Evolutionary conservation across 225 moss, liverwort and hornwort species (phyloP).

Genomic region (Thuidium tamariscinum): DNA sequence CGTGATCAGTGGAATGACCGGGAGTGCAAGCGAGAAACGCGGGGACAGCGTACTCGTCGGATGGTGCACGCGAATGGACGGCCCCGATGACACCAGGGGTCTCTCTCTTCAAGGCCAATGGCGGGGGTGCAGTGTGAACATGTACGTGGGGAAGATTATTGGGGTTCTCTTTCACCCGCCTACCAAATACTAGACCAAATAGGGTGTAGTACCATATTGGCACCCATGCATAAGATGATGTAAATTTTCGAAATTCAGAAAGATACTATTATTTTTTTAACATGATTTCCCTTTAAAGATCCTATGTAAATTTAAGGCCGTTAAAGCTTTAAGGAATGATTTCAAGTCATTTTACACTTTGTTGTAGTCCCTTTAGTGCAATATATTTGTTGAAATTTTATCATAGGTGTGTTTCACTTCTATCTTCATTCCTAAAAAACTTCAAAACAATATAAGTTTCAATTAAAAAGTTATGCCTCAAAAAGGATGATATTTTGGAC

Average conservation of each 20-base stretch:
- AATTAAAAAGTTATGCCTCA: fast-evolving
- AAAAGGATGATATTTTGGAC: neutral
- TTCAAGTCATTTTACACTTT: too few relatives aligned
- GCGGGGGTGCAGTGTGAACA: neutral
- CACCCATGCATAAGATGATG: neutral
- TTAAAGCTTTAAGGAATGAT: too few relatives aligned
- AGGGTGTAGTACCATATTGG: neutral
- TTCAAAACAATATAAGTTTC: fast-evolving
- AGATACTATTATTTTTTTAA: neutral
- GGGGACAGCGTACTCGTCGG: neutral
- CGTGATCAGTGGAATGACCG: neutral
- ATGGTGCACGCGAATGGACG: neutral
- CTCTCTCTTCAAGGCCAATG: neutral
- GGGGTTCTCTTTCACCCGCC: too few relatives aligned
- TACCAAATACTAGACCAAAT: too few relatives aligned
- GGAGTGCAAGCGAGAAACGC: neutral
- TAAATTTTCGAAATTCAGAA: neutral
- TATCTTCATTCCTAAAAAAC: neutral
- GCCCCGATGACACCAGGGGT: neutral
- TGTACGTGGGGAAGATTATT: neutral
- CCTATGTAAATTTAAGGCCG: too few relatives aligned
- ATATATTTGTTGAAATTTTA: too few relatives aligned
- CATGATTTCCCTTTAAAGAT: too few relatives aligned
- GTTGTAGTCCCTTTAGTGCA: fast-evolving
- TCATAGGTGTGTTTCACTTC: neutral